phyloP scores from a whole-genome alignment of 306 rosid genomes.

The Spatholobus suberectus region DNA sequence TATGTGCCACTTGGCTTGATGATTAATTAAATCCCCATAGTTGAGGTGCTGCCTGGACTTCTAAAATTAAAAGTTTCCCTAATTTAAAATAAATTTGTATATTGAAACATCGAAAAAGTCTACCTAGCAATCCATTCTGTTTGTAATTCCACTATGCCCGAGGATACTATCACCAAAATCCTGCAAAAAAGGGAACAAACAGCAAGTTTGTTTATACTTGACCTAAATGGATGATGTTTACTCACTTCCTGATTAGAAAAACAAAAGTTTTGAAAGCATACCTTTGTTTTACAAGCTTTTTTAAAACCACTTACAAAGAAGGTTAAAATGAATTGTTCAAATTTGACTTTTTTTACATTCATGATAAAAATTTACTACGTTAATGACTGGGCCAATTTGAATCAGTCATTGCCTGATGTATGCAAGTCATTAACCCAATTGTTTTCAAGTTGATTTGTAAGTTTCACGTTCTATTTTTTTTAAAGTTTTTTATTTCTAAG shows the following conservation, averaged over 20 bases:
- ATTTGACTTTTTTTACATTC: constrained; percentile 6
- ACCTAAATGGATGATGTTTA: constrained; percentile 27
- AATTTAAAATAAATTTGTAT: constrained; percentile 6
- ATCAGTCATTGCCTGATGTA: background rate
- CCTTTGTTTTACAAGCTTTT: constrained; percentile 98
- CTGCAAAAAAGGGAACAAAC: constrained; percentile 51
- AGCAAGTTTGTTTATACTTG: constrained; percentile 25
- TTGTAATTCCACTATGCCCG: constrained; percentile 98
- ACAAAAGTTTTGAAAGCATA: constrained; percentile 37
- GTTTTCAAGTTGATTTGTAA: background rate
- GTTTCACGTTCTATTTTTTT: background rate
- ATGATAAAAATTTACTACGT: background rate
- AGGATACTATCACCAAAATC: constrained; percentile 99
- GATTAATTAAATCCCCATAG: too few species aligned
- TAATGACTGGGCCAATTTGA: constrained; percentile 1
- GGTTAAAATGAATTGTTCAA: constrained; percentile 12
- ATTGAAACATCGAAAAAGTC: constrained; percentile 26
- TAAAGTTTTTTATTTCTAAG: background rate
- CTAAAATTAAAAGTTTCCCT: too few species aligned
- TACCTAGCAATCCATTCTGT: constrained; percentile 99
- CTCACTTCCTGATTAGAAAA: constrained; percentile 29
- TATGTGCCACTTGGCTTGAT: too few species aligned
- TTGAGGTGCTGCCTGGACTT: too few species aligned
- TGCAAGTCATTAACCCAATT: background rate
- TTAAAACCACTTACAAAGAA: constrained; percentile 98